Conservation (phyloP, 1,284 basidiomycete genomes). For the Ganoderma boninense region DNA sequence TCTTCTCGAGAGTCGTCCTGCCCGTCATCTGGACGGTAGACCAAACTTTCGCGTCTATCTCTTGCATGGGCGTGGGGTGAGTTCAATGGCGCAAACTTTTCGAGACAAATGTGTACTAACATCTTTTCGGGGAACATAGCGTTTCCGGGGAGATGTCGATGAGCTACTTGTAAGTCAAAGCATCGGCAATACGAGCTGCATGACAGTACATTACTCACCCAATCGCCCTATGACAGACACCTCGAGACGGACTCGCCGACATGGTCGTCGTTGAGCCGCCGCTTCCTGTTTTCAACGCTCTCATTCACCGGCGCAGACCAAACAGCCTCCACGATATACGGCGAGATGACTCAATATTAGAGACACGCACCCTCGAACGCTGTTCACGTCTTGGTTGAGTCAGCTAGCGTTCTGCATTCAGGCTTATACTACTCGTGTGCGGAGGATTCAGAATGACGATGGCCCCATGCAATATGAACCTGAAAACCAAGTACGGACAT, state of each 20-base stretch:
- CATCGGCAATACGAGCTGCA: not conserved
- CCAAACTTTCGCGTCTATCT: conserved; percentile 1
- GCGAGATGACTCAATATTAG: not conserved
- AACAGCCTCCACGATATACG: conserved; percentile 5
- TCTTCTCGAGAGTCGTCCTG: conserved; percentile 2
- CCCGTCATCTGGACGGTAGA: conserved; percentile 5
- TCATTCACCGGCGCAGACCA: not conserved
- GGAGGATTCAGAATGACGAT: not conserved
- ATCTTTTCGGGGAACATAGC: not conserved
- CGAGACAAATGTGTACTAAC: not conserved
- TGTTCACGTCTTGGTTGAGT: not conserved
- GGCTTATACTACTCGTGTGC: not conserved
- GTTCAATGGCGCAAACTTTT: not conserved
- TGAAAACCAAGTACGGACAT: not conserved
- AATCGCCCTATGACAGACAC: not conserved
- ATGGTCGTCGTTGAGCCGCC: conserved; percentile 6
- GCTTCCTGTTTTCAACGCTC: not conserved
- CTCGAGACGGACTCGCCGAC: conserved; percentile 4
- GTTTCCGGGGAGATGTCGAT: not conserved
- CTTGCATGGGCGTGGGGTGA: conserved; percentile 2
- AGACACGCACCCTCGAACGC: not conserved
- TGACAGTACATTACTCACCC: not conserved
- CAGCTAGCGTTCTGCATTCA: not conserved
- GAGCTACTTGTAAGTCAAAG: not conserved
- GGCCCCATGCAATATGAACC: conserved; percentile 4